Evolutionary conservation across 495 filamentous ascomycete species (phyloP).

Genomic region (Penicillium bovifimosum): DNA sequence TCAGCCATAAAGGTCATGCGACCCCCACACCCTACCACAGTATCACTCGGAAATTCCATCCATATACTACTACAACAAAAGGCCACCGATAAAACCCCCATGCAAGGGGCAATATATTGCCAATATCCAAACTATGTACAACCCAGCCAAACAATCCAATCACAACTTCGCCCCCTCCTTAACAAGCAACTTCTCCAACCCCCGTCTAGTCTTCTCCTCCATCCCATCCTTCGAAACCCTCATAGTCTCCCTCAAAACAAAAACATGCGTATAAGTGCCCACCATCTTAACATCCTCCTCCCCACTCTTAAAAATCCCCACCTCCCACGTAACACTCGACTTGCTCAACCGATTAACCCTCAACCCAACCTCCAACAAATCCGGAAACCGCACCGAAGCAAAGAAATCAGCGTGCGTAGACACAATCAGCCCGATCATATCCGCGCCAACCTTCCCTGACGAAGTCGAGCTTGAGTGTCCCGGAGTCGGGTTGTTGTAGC

Average conservation of each 20-base stretch:
- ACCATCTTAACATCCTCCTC: slow-evolving; percentile 75
- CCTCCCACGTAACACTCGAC: slow-evolving; percentile 88
- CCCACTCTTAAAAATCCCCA: slow-evolving; percentile 77
- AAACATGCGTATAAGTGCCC: slow-evolving; percentile 85
- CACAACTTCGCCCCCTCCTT: slow-evolving; percentile 22
- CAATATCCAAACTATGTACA: neutral
- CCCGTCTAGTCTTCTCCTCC: slow-evolving; percentile 37
- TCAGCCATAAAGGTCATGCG: neutral
- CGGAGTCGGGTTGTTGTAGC: slow-evolving; percentile 31
- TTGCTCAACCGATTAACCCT: slow-evolving; percentile 78
- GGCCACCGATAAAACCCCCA: neutral
- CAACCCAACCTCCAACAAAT: slow-evolving; percentile 72
- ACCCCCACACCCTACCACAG: neutral
- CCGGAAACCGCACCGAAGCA: slow-evolving; percentile 75
- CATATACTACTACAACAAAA: too few species aligned
- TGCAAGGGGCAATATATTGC: neutral
- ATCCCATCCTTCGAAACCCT: slow-evolving; percentile 52
- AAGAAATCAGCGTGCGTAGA: slow-evolving; percentile 82
- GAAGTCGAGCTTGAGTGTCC: neutral
- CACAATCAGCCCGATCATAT: slow-evolving; percentile 57
- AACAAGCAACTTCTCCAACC: slow-evolving; percentile 45
- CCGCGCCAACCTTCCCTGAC: slow-evolving; percentile 11
- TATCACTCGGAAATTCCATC: neutral
- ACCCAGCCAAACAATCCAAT: neutral
- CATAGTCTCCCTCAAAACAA: slow-evolving; percentile 68